A percentile compares a stretch with the other conserved stretches of the same genome.
Evolutionary conservation across 306 rosid species (phyloP).

Genomic region (Astragalus glycyphyllos): DNA sequence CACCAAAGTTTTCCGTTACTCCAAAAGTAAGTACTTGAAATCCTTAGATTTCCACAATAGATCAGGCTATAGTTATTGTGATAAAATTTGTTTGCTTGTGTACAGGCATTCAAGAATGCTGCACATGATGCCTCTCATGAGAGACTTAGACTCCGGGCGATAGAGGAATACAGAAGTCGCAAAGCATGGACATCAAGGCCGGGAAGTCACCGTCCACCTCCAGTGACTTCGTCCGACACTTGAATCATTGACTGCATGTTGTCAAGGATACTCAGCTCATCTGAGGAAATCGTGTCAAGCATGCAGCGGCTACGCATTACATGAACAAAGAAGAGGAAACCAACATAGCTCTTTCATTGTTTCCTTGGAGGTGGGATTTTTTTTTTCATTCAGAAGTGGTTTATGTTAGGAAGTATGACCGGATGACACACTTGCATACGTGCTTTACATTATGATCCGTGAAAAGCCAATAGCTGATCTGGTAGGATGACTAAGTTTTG

Average conservation of each 20-base stretch:
- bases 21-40: constrained; percentile 66
- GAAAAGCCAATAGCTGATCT: constrained; percentile 28
- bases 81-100: constrained; percentile 37
- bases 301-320: neutral
- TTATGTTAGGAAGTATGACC: neutral
- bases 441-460: constrained; percentile 23
- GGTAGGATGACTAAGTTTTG: constrained; percentile 8
- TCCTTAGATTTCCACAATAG: constrained; percentile 25
- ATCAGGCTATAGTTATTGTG: constrained; percentile 12
- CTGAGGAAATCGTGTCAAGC: neutral
- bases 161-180: constrained; percentile 82
- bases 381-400: constrained; percentile 26
- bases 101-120: constrained; percentile 66
- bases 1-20: constrained; percentile 68
- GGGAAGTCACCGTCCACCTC: constrained; percentile 67
- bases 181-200: constrained; percentile 88
- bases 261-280: constrained; percentile 11
- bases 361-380: constrained; percentile 23
- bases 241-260: constrained; percentile 30
- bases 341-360: constrained; percentile 6
- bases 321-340: constrained; percentile 22
- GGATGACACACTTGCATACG: constrained; percentile 11
- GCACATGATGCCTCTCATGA: constrained; percentile 75
- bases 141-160: constrained; percentile 79
- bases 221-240: constrained; percentile 30